Conservation (phyloP, 192 early-diverging fungal genomes). For the Kappamyces sp. region DNA sequence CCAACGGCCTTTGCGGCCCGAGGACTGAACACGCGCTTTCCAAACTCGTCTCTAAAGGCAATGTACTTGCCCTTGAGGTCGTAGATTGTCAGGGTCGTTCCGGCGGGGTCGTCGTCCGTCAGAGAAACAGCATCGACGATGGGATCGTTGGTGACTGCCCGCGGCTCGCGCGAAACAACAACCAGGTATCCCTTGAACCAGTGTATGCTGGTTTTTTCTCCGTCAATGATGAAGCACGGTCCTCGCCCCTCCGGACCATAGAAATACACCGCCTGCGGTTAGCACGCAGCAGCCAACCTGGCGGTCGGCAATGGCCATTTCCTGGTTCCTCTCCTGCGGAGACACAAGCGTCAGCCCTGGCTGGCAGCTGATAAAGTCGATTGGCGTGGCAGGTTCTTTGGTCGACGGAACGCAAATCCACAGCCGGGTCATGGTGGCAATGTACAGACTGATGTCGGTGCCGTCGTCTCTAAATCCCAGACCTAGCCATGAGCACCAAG, state of each 20-base stretch:
- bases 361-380: conserved; percentile 8
- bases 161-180: conserved; percentile 50
- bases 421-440: conserved; percentile 60
- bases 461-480: conserved; percentile 69
- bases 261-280: conserved; percentile 72
- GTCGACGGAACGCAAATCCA: conserved; percentile 54
- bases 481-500: conserved; percentile 31
- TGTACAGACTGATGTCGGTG: conserved; percentile 57
- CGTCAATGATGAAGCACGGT: conserved; percentile 86
- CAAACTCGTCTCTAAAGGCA: conserved; percentile 76
- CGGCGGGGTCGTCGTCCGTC: conserved; percentile 13
- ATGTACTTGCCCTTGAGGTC: conserved; percentile 91
- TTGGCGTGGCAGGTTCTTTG: not conserved
- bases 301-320: conserved; percentile 80
- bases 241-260: conserved; percentile 89
- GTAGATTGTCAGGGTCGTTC: conserved; percentile 67
- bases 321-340: conserved; percentile 52
- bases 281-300: conserved; percentile 40
- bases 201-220: conserved; percentile 57
- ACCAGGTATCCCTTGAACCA: conserved; percentile 74
- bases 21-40: conserved; percentile 50
- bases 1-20: conserved; percentile 11
- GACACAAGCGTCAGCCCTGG: conserved; percentile 64
- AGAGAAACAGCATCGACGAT: not conserved
- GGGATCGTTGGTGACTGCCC: not conserved